Percentiles rank a stretch among this genome's conserved stretches.
Conservation (phyloP, 208 protist species). For the Leishmania major region DNA sequence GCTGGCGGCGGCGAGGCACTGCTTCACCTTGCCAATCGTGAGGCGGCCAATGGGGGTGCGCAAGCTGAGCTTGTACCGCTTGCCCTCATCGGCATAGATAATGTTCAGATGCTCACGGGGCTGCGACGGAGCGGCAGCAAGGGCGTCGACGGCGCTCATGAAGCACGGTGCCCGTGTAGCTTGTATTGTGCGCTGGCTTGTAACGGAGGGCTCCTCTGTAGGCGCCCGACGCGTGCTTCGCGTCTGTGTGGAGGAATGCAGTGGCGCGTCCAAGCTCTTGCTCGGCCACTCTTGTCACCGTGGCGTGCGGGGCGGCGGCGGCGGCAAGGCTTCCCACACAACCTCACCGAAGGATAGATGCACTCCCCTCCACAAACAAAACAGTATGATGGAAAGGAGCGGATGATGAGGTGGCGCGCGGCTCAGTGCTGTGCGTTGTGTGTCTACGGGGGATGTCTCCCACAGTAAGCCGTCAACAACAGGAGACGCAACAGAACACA, state of each 20-base stretch:
- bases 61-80: constrained; percentile 64
- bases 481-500: neutral
- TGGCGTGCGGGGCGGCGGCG: neutral
- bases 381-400: too few species aligned
- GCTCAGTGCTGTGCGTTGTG: too few species aligned
- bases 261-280: neutral
- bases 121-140: neutral
- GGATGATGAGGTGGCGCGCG: too few species aligned
- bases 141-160: constrained; percentile 1
- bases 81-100: constrained; percentile 58
- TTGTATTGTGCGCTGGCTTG: neutral
- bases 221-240: neutral
- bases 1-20: constrained; percentile 59
- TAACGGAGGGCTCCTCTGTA: neutral
- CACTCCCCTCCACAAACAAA: too few species aligned
- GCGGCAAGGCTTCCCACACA: neutral
- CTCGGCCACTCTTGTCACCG: neutral
- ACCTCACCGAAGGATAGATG: neutral
- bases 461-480: too few species aligned
- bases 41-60: constrained; percentile 52
- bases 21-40: constrained; percentile 69
- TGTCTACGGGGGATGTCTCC: too few species aligned
- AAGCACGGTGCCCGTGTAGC: neutral
- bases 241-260: neutral
- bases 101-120: constrained; percentile 46